phyloP scores from a whole-genome alignment of 2,329 filamentous ascomycete genomes.

The Calonectria multiphialidica region DNA sequence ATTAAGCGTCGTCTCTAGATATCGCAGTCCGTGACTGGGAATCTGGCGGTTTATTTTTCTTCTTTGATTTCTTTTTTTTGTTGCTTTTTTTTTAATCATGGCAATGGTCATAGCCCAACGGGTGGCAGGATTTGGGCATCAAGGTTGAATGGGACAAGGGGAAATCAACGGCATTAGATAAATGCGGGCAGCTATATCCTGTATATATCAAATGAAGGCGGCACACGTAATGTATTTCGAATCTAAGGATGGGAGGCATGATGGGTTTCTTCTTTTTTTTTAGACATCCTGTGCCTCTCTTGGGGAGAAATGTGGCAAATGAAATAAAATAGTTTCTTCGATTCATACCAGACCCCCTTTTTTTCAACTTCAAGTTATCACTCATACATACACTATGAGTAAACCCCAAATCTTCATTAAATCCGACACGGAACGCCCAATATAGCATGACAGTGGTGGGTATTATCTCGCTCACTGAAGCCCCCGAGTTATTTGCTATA shows the following conservation, averaged over 20 bases:
- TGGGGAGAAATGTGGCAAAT: neutral
- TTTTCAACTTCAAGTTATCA: slow-evolving; percentile 20
- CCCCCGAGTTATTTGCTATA: neutral
- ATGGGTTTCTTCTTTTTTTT: neutral
- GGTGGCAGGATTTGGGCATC: slow-evolving; percentile 17
- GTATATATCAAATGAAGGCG: neutral
- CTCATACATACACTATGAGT: slow-evolving; percentile 26
- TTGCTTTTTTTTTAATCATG: neutral
- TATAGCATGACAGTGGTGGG: slow-evolving; percentile 27
- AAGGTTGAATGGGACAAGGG: neutral
- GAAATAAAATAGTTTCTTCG: neutral
- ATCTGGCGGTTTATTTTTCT: neutral
- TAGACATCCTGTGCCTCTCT: neutral
- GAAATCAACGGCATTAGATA: neutral
- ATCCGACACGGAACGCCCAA: slow-evolving; percentile 35
- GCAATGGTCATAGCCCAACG: slow-evolving; percentile 21
- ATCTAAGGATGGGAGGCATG: neutral
- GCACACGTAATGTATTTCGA: neutral
- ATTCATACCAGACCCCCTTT: slow-evolving; percentile 11
- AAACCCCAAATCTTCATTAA: slow-evolving; percentile 27
- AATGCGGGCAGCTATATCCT: slow-evolving; percentile 4
- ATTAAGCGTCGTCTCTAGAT: slow-evolving; percentile 1
- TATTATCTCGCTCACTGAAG: slow-evolving; percentile 38
- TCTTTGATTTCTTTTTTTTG: too few relatives aligned
- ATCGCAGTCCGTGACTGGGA: neutral